Base-by-base conservation (phyloP, 2,329 filamentous ascomycete species). In the Claviceps digitariae region DNA sequence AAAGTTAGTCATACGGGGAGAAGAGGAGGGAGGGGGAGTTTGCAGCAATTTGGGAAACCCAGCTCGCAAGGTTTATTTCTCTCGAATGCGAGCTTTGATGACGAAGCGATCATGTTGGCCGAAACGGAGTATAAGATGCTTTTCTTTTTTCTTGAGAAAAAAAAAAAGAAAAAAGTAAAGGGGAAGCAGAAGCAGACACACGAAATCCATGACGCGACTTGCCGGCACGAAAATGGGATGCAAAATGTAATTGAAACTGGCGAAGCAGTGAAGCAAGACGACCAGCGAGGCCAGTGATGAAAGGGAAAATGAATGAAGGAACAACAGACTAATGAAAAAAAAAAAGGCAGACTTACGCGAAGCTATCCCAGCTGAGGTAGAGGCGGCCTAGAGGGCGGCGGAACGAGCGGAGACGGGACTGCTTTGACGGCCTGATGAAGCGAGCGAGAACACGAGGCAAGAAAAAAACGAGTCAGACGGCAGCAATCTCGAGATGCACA, bases 361-460 rank as follows among this genome's bases (percentile, higher is more conserved):
- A 69, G 68, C 65, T 65, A 70, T 70, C 67, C 64, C 68, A 68
- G 67, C 67, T 52, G 34, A 29, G 41, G 44, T 51, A 53, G 50
- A 50, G 50, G 54, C 56, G 48, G 51, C 51, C 57, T 52, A 41
- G 52, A 52, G 44, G 55, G 54, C 60, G 57, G 59, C 58, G 55
- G 49, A 47, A 46, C 52, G 54, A 51, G 54, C 55, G 47, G 40
- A 44, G 10, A 44, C 44, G 34, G 34, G 34, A 38, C 34, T 38
- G 34, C 13, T 5, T 17, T 8, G 15, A 38, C 34, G 17, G 34
- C 34, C 17, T 38, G 34, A 38, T 17, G 34, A 17, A 38, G 34
- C 34, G 34, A 38, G 34, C 3, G 34, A 17, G 34, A 38, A 34
- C 31, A 34, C 1, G 31, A 34, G 31, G 31, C 1, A 13, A 34